Conservation (phyloP, 371 early-diverging fungal genomes). For the Mucor ambiguus region DNA sequence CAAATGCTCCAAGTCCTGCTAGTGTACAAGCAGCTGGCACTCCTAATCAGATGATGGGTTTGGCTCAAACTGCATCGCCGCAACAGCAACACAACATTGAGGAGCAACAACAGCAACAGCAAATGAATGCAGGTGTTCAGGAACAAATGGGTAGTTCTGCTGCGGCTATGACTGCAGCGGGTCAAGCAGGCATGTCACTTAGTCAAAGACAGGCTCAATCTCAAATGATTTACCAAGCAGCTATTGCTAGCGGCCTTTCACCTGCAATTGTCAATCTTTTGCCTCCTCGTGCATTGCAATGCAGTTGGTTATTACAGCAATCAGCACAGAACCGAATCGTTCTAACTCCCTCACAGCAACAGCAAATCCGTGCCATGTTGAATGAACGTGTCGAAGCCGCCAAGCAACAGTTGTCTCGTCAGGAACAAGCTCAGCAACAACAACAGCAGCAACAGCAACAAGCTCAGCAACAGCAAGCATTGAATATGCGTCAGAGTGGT, state of each 20-base stretch:
- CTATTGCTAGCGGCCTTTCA: slow-evolving; percentile 38
- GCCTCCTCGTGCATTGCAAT: slow-evolving; percentile 41
- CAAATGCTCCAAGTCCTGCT: slow-evolving; percentile 6
- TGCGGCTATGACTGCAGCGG: slow-evolving; percentile 1
- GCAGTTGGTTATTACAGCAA: slow-evolving; percentile 44
- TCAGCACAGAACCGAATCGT: slow-evolving; percentile 34
- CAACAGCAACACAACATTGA: background rate
- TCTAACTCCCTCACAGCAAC: slow-evolving; percentile 30
- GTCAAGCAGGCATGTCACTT: slow-evolving; percentile 19
- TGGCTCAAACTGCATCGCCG: slow-evolving; percentile 6
- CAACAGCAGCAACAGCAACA: slow-evolving; percentile 6
- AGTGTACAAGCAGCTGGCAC: slow-evolving; percentile 2
- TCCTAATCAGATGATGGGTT: slow-evolving; percentile 13
- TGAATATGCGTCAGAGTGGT: background rate
- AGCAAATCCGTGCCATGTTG: slow-evolving; percentile 36
- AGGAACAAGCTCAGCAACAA: background rate
- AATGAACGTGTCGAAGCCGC: slow-evolving; percentile 36
- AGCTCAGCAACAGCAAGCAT: background rate
- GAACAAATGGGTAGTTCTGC: slow-evolving; percentile 3
- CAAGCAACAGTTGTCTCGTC: slow-evolving; percentile 17
- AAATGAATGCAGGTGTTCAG: background rate
- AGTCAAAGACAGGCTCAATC: slow-evolving; percentile 29
- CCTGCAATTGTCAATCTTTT: slow-evolving; percentile 39
- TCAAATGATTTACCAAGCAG: slow-evolving; percentile 42
- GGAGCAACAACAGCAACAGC: background rate